Evolutionary conservation across 169 alveolate species (phyloP), one percentile per base, ranked within the genome.

Genomic region (Hepatocystis sp.): DNA sequence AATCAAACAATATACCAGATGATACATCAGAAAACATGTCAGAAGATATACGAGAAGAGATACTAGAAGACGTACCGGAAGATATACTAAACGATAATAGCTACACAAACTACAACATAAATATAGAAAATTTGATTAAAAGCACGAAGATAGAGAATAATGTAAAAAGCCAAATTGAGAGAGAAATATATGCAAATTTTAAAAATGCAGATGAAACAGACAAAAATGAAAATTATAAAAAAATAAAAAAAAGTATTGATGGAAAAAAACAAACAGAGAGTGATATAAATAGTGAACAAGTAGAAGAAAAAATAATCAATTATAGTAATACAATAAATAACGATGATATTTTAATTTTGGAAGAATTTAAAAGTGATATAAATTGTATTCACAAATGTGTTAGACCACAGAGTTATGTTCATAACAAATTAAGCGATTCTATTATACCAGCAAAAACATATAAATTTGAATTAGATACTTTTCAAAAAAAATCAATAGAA

Each of bases 401-500:
- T 10, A 52, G 89, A 4, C 89, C 89, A 17, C 25, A 36, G 42
- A 81, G 84, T 15, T 81, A 81, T 65, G 84, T 81, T 4, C 89
- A 92, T 17, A 78, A 67, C 39, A 27, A 44, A 28, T 63, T 76
- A 17, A 84, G 40, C 13, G 56, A 53, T 0, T 27, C 92, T 4
- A 63, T 65, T 36, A 86, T 55, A 2, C 96, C 97, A 23, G 99
- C 99, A 8, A 93, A 93, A 53, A 86, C 93, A 60, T 98, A 96
- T 66, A 92, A 96, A 25, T 98, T 97, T 76, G 91, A 85, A 19
- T 96, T 98, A 21, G 99, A 98, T 89, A 97, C 96, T 11, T 98
- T 99, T 91, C 99, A 99, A 94, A 95, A 95, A 66, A 86, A 95
- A 58, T 98, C 99, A 5, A 96, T 98, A 27, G 97, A 95, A 32